Percentiles rank a stretch among this genome's conserved stretches.
phyloP scores from a whole-genome alignment of 2,329 filamentous ascomycete genomes.

The Talaromyces pinophilus region DNA sequence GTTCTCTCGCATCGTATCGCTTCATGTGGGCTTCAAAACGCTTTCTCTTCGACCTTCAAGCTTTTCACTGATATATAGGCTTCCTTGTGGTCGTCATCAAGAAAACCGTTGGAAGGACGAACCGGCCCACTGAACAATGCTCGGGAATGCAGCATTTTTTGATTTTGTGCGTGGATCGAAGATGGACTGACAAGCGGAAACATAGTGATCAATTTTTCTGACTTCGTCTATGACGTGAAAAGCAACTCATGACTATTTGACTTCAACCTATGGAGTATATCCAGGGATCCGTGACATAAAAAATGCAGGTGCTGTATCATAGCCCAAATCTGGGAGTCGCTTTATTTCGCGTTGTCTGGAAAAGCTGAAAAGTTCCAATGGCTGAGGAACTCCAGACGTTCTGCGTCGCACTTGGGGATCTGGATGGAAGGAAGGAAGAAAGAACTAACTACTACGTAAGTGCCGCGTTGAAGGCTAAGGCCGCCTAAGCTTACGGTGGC shows the following conservation, averaged over 20 bases:
- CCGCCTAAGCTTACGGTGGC: neutral
- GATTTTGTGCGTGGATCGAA: neutral
- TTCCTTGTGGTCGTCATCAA: neutral
- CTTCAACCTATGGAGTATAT: neutral
- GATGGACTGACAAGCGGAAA: neutral
- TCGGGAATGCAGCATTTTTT: neutral
- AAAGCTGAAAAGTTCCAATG: too few species aligned
- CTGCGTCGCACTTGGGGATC: neutral
- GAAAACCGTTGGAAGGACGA: neutral
- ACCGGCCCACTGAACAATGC: neutral
- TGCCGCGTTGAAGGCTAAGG: neutral
- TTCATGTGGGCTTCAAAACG: neutral
- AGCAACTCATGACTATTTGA: neutral
- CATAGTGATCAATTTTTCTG: neutral
- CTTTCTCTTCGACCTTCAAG: neutral
- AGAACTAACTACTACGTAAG: too few species aligned
- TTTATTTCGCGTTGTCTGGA: neutral
- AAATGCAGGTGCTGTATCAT: neutral
- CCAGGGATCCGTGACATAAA: neutral
- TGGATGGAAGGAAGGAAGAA: neutral
- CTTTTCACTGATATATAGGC: neutral
- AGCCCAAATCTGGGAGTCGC: neutral
- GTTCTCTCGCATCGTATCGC: neutral
- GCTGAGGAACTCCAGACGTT: neutral
- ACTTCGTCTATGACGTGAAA: neutral